Evolutionary conservation across 2,329 filamentous ascomycete genomes (phyloP), one percentile per base, ranked within the genome.

Genomic region (Trichoderma hamatum): DNA sequence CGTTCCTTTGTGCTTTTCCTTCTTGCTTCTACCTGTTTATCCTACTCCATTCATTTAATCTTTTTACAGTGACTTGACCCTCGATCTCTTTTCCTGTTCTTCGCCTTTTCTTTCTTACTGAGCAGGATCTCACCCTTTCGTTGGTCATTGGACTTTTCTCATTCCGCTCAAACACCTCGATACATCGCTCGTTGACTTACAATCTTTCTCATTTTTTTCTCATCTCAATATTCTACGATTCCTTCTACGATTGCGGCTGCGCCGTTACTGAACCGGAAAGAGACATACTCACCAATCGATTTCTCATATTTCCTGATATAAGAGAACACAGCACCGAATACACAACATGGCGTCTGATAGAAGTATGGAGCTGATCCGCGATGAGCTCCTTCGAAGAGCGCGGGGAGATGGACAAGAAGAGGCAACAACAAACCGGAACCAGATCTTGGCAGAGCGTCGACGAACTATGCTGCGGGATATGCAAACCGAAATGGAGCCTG

Each of bases 371-470:
- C 75, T 74, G 68, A 72, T 80, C 60, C 73, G 78, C 30, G 73
- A 73, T 56, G 75, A 80, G 70, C 74, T 79, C 13, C 73, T 80
- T 39, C 72, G 75, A 64, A 72, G 77, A 60, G 77, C 78, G 49
- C 74, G 74, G 54, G 71, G 72, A 32, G 76, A 79, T 60, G 72
- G 76, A 43, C 71, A 70, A 16, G 72, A 69, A 30, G 72, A 70
- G 49, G 54, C 69, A 11, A 56, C 71, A 19, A 46, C 71, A 16
- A 60, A 58, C n/a, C 54, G 67, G 39, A 51, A 62, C 39, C 73
- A 73, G 71, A 71, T 65, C 21, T 70, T 69, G 55, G 52, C 65
- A 51, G 56, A 43, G 43, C 67, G 36, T 65, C 65, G 56, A 43
- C 68, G 19, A 36, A 46, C 56, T 10, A 43, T 46, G 30, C 36